Evolutionary conservation across 345 rosid species (phyloP), one percentile per base, ranked within the genome.

Genomic region (Eucalyptus microcorys): DNA sequence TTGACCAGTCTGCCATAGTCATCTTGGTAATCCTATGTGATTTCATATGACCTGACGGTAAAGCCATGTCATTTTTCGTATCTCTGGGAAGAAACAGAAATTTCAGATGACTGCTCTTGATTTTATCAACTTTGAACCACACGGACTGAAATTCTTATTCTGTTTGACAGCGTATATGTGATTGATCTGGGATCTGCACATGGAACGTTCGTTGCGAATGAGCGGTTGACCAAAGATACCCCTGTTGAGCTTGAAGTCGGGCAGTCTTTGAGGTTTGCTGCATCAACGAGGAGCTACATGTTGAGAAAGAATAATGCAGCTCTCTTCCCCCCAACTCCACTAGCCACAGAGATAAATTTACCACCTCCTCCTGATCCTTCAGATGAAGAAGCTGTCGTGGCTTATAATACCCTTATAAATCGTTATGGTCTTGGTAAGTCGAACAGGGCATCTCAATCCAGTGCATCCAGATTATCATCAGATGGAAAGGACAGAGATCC

Each of bases 181-280:
- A 94, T 95, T 90, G 99, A 95, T 92, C 89, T 95, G 92, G 95
- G 99, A 81, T 96, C 97, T 89, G 94, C 93, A 26, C 99, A 94
- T 84, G 99, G 99, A 52, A 97, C 97, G 5, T 97, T 97, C 88
- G 99, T 97, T 85, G 99, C 99, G 11, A 95, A 96, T 86, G 99
- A 98, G 93, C 93, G 99, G 47, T 89, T 98, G 91, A 93, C 91
- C 80, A 96, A 95, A 91, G 99, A 94, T 55, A 91, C 93, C 19
- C 94, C 95, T 19, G 95, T 94, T 87, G 97, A 98, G 93, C 93
- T 91, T 71, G 96, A 93, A 90, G 94, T 90, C 71, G 98, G 98
- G 68, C 99, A 98, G 68, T 97, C 99, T 11, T 90, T 98, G 93
- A 93, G 97, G 47, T 97, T 98, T 89, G 98, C 98, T 89, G 99